These are phyloP conservation scores for Excoecaria agallocha DNA, from an alignment of 345 rosid genomes.

Conservation along the genomic window DNA sequence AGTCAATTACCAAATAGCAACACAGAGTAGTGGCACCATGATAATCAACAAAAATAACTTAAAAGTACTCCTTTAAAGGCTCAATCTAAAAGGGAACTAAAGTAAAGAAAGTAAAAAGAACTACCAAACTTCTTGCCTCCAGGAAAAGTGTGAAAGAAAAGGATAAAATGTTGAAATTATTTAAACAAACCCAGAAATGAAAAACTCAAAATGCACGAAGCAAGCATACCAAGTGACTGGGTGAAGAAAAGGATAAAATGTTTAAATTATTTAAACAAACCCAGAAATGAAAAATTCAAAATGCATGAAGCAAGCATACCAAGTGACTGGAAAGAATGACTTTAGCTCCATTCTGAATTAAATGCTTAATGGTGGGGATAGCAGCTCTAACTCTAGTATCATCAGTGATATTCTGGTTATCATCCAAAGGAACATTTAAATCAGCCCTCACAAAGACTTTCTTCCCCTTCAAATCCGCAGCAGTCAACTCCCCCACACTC, in stretches of 20 bases:
- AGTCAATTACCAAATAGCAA: too few relatives aligned
- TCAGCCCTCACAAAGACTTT: constrained; percentile 92
- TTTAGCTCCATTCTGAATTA: constrained; percentile 83
- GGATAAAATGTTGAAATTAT: not conserved
- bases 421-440: constrained; percentile 90
- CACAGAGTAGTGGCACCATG: too few relatives aligned
- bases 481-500: constrained; percentile 80
- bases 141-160: too few relatives aligned
- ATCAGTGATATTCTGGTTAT: constrained; percentile 85
- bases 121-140: not conserved
- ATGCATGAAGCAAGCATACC: constrained; percentile 37
- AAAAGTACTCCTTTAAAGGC: not conserved
- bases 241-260: too few relatives aligned
- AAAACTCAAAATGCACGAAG: not conserved
- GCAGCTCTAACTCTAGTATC: constrained; percentile 96
- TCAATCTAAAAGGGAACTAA: not conserved
- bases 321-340: constrained; percentile 95
- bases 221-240: constrained; percentile 76
- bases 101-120: not conserved
- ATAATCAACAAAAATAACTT: too few relatives aligned
- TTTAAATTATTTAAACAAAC: not conserved
- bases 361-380: constrained; percentile 90
- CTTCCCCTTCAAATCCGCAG: constrained; percentile 88
- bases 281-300: not conserved
- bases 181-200: not conserved